A percentile compares a stretch with the other conserved stretches of the same genome.
These are phyloP conservation scores for Fusarium decemcellulare DNA, from an alignment of 2,329 filamentous ascomycete species.

Conservation along the genomic window DNA sequence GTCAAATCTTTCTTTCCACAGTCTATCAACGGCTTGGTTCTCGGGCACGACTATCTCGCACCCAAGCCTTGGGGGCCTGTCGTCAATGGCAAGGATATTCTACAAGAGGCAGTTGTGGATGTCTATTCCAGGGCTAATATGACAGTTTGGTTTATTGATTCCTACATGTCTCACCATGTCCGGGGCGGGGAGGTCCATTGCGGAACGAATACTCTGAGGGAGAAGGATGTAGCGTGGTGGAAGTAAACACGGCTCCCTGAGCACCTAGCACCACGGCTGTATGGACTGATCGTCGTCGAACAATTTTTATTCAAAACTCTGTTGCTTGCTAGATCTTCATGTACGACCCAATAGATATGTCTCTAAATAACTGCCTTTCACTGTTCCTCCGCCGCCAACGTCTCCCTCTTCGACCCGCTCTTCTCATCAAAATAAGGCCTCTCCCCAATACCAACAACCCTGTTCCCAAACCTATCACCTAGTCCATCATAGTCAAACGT, in stretches of 20 bases:
- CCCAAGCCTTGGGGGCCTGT: slow-evolving; percentile 43
- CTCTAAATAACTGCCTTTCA: background rate
- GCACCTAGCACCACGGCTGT: too few species aligned
- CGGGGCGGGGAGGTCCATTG: slow-evolving; percentile 44
- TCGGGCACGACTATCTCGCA: slow-evolving; percentile 36
- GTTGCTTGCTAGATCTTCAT: background rate
- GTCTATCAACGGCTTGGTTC: slow-evolving; percentile 43
- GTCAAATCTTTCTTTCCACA: slow-evolving; percentile 36
- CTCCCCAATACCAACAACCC: slow-evolving; percentile 68
- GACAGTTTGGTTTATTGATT: slow-evolving; percentile 39
- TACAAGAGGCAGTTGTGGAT: slow-evolving; percentile 32
- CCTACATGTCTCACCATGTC: slow-evolving; percentile 43
- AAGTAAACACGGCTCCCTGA: background rate
- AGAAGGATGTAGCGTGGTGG: slow-evolving; percentile 38
- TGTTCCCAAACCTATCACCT: slow-evolving; percentile 63
- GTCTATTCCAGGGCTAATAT: slow-evolving; percentile 35
- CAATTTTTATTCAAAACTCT: background rate
- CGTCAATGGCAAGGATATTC: slow-evolving; percentile 39
- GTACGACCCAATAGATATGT: background rate
- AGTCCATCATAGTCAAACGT: slow-evolving; percentile 65
- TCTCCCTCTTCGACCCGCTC: slow-evolving; percentile 19
- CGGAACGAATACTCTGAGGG: slow-evolving; percentile 41
- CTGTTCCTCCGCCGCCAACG: background rate
- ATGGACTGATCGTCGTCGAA: too few species aligned
- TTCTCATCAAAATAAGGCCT: slow-evolving; percentile 63